Percentiles rank a stretch among this genome's conserved stretches.
phyloP scores from a whole-genome alignment of 805 yeast species.

The Debaryomyces prosopidis region DNA sequence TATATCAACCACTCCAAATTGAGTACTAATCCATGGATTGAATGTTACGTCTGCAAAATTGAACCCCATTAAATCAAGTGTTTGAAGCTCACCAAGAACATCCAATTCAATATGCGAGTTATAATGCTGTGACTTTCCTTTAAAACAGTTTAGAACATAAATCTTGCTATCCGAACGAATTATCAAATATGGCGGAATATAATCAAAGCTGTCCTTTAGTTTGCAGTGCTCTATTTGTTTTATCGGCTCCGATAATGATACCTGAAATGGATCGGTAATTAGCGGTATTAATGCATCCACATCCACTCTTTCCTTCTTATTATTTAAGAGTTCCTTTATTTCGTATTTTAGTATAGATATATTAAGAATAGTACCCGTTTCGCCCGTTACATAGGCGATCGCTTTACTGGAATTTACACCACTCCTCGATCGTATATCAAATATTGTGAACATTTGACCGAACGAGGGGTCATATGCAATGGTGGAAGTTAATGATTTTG shows the following conservation, averaged over 20 bases:
- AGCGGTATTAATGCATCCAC: constrained; percentile 9
- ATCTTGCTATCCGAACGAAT: constrained; percentile 39
- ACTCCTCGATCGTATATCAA: constrained; percentile 10
- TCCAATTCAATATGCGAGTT: constrained; percentile 7
- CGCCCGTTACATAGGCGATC: constrained; percentile 32
- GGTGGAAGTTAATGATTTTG: constrained; percentile 22
- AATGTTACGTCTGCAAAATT: constrained; percentile 48
- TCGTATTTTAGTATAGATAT: constrained; percentile 17
- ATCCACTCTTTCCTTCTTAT: constrained; percentile 12
- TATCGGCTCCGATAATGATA: constrained; percentile 35
- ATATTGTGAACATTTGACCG: constrained; percentile 19
- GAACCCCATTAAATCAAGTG: constrained; percentile 24
- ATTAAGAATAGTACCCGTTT: constrained; percentile 26
- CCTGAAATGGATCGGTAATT: constrained; percentile 14
- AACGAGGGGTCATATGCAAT: constrained; percentile 37
- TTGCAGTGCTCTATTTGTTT: constrained; percentile 38
- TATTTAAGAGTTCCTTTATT: constrained; percentile 12
- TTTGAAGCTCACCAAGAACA: constrained; percentile 18
- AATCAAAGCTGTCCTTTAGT: constrained; percentile 17
- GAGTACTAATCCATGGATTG: constrained; percentile 40
- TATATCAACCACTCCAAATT: constrained; percentile 48
- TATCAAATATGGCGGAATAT: constrained; percentile 26
- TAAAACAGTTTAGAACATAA: constrained; percentile 29
- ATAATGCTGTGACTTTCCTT: constrained; percentile 1
- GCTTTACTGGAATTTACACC: constrained; percentile 8